Evolutionary conservation across 2,329 filamentous ascomycete genomes (phyloP).

Genomic region (Aureobasidium mangrovei): DNA sequence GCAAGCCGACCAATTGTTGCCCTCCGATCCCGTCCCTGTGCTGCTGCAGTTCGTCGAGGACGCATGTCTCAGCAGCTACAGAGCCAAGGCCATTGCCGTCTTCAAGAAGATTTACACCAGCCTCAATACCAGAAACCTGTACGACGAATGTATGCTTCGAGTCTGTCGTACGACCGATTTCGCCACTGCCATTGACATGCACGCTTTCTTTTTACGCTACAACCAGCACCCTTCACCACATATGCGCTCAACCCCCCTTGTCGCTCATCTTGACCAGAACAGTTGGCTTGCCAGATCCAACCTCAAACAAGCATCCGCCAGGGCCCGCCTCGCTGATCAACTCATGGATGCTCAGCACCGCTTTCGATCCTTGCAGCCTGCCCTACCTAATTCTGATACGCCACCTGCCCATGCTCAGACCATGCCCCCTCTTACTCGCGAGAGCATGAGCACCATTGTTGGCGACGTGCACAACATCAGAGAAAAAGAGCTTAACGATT

Average conservation of each 20-base stretch:
- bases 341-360: not conserved
- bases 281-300: slow-evolving; percentile 1
- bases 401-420: not conserved
- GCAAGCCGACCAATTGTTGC: slow-evolving; percentile 30
- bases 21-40: slow-evolving; percentile 20
- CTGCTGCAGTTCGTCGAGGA: slow-evolving; percentile 16
- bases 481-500: slow-evolving; percentile 50
- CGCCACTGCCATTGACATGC: slow-evolving; percentile 30
- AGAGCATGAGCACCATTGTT: slow-evolving; percentile 28
- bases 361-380: not conserved
- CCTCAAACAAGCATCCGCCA: not conserved
- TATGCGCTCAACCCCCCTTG: slow-evolving; percentile 24
- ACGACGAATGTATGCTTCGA: slow-evolving; percentile 32
- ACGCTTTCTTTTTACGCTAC: slow-evolving; percentile 29
- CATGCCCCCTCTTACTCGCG: slow-evolving; percentile 17
- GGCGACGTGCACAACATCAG: slow-evolving; percentile 36
- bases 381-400: not conserved
- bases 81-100: slow-evolving; percentile 13
- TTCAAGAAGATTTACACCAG: slow-evolving; percentile 32
- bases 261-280: slow-evolving; percentile 20
- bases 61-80: slow-evolving; percentile 15
- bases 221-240: slow-evolving; percentile 31
- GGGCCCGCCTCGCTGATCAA: not conserved
- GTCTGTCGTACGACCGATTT: slow-evolving; percentile 17
- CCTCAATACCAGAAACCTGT: slow-evolving; percentile 31